Conservation (phyloP, 371 early-diverging fungal genomes). For the Rhizomucor pusillus region DNA sequence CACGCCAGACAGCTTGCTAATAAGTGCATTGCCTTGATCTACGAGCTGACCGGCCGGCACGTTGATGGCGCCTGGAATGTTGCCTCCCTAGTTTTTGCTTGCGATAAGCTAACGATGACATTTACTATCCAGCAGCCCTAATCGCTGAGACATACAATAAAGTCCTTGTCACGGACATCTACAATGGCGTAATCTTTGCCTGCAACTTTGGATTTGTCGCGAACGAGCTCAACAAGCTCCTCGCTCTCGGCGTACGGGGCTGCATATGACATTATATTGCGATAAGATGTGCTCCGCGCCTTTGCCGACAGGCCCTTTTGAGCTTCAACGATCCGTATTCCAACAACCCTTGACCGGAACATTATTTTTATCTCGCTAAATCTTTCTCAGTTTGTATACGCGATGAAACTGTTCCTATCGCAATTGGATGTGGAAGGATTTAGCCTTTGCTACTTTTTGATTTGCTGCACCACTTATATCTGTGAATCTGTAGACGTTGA, state of each 20-base stretch:
- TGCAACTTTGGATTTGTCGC: conserved; percentile 50
- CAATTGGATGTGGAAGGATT: no score
- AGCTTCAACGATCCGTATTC: no score
- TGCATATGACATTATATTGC: conserved; percentile 18
- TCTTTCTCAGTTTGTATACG: no score
- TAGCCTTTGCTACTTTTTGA: no score
- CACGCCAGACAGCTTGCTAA: conserved; percentile 54
- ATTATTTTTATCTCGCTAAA: no score
- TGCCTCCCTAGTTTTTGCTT: conserved; percentile 61
- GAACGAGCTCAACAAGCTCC: conserved; percentile 55
- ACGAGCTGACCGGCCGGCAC: conserved; percentile 66
- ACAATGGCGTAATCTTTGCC: conserved; percentile 75
- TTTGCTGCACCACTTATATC: no score
- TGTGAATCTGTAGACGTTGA: no score
- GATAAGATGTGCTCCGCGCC: no score
- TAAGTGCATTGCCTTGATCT: conserved; percentile 43
- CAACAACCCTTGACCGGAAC: no score
- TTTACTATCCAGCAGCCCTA: not conserved
- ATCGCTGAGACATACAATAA: conserved; percentile 28
- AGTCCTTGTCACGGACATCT: conserved; percentile 83
- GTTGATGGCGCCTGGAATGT: conserved; percentile 77
- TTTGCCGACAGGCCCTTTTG: no score
- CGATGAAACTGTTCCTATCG: no score
- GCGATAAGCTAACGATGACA: not conserved
- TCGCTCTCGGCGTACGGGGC: conserved; percentile 56